phyloP scores from a whole-genome alignment of 257 asterid species.

The Datura wrightii region DNA sequence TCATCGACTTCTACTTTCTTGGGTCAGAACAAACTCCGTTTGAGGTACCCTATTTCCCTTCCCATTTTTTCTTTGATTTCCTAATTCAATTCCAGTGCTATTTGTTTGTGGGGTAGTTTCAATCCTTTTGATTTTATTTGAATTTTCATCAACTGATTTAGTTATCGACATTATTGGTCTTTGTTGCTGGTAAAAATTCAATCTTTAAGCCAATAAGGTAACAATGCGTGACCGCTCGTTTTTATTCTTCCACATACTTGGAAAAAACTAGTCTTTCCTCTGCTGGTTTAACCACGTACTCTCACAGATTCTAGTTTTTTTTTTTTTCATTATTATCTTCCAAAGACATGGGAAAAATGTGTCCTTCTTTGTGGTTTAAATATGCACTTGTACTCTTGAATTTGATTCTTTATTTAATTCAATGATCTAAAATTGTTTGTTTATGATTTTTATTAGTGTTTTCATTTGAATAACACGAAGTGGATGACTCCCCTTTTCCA shows the following conservation, averaged over 20 bases:
- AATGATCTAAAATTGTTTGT: not conserved
- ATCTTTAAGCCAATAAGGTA: slow-evolving; percentile 1
- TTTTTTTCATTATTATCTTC: not conserved
- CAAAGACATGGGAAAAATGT: not conserved
- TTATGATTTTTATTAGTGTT: not conserved
- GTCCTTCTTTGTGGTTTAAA: not conserved
- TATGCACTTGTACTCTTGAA: not conserved
- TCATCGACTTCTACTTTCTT: slow-evolving; percentile 64
- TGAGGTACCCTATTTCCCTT: slow-evolving; percentile 44
- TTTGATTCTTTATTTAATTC: not conserved
- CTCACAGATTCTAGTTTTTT: not conserved
- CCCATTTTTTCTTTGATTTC: not conserved
- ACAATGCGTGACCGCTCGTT: not conserved
- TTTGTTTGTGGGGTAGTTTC: not conserved
- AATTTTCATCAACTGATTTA: not conserved
- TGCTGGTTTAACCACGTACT: not conserved
- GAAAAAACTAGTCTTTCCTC: not conserved
- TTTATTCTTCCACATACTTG: not conserved
- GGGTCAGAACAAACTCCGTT: slow-evolving; percentile 54
- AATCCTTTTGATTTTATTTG: not conserved
- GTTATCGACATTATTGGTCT: not conserved
- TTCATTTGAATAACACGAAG: not conserved
- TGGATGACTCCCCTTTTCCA: not conserved
- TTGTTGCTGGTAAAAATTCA: not conserved
- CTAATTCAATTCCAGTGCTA: not conserved